Percentiles rank a stretch among this genome's conserved stretches.
Evolutionary conservation across 2,329 filamentous ascomycete genomes (phyloP).

Genomic region (Epichloe scottii): DNA sequence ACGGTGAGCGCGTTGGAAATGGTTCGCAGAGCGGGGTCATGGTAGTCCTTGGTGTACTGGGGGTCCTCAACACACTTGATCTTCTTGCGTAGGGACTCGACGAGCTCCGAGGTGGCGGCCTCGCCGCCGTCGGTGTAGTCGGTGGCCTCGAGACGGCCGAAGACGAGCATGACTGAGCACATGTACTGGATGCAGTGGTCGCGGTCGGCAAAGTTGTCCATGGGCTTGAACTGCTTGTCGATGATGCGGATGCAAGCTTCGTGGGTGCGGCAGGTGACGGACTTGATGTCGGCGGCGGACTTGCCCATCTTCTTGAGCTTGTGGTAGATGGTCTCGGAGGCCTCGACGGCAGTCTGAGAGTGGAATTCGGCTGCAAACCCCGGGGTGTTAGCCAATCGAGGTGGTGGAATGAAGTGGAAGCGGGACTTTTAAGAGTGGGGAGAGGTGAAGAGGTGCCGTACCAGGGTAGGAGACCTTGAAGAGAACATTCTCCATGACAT

Average conservation of each 20-base stretch:
- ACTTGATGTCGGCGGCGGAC: slow-evolving; percentile 86
- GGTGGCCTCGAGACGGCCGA: slow-evolving; percentile 80
- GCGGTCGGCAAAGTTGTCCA: slow-evolving; percentile 99
- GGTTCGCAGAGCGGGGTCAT: slow-evolving; percentile 82
- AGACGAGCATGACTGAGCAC: slow-evolving; percentile 90
- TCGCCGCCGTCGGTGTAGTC: slow-evolving; percentile 92
- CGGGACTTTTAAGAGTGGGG: neutral
- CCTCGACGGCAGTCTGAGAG: slow-evolving; percentile 95
- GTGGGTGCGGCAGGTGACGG: slow-evolving; percentile 87
- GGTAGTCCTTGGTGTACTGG: slow-evolving; percentile 90
- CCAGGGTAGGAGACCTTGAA: slow-evolving; percentile 99
- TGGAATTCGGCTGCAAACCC: slow-evolving; percentile 67
- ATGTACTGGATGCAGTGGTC: slow-evolving; percentile 99
- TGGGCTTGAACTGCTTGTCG: slow-evolving; percentile 99
- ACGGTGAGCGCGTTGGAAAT: slow-evolving; percentile 97
- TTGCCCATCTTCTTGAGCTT: slow-evolving; percentile 77
- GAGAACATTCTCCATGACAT: slow-evolving; percentile 99
- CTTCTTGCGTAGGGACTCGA: slow-evolving; percentile 84
- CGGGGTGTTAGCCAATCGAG: neutral
- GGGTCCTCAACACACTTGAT: slow-evolving; percentile 96
- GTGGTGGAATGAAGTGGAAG: too few relatives aligned
- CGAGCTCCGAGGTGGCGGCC: slow-evolving; percentile 76
- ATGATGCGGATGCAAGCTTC: slow-evolving; percentile 98
- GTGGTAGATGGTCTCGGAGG: slow-evolving; percentile 75
- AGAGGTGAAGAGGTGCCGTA: slow-evolving; percentile 29